Conservation (phyloP, 345 rosid genomes). For the Eucalyptus globulus region DNA sequence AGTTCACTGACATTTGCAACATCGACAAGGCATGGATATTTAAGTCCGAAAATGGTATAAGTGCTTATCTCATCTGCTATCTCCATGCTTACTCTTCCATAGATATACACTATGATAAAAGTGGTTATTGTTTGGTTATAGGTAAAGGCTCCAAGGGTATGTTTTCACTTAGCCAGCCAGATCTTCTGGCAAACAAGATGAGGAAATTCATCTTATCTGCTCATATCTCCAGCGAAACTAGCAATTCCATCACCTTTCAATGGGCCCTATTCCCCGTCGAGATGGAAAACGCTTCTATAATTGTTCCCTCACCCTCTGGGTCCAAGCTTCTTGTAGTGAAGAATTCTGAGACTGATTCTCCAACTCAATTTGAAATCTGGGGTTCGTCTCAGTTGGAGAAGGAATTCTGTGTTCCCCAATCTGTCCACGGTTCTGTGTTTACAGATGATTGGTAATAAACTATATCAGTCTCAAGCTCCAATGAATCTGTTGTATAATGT, state of each 20-base stretch:
- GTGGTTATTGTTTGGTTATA: constrained; percentile 5
- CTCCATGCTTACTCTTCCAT: background rate
- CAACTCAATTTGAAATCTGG: constrained; percentile 85
- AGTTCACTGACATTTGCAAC: constrained; percentile 43
- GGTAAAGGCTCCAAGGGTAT: constrained; percentile 50
- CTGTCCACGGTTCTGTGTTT: constrained; percentile 76
- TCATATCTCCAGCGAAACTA: constrained; percentile 30
- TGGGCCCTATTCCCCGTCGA: constrained; percentile 89
- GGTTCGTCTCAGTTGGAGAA: constrained; percentile 60
- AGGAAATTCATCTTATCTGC: constrained; percentile 46
- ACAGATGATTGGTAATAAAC: constrained; percentile 70
- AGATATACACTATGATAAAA: background rate
- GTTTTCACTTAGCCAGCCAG: constrained; percentile 73
- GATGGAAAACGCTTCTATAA: constrained; percentile 55
- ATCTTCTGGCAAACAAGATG: constrained; percentile 70
- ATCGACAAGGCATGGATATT: constrained; percentile 84
- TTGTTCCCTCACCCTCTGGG: constrained; percentile 82
- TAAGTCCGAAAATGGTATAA: constrained; percentile 35
- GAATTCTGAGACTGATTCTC: constrained; percentile 73
- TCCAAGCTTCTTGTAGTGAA: constrained; percentile 64
- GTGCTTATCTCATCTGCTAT: background rate
- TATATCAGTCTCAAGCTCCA: background rate
- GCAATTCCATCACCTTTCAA: constrained; percentile 27
- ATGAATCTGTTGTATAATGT: background rate
- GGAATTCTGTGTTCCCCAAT: constrained; percentile 65